Base-by-base conservation (phyloP, 2,329 filamentous ascomycete genomes). In the Dothideomycetes sp. region DNA sequence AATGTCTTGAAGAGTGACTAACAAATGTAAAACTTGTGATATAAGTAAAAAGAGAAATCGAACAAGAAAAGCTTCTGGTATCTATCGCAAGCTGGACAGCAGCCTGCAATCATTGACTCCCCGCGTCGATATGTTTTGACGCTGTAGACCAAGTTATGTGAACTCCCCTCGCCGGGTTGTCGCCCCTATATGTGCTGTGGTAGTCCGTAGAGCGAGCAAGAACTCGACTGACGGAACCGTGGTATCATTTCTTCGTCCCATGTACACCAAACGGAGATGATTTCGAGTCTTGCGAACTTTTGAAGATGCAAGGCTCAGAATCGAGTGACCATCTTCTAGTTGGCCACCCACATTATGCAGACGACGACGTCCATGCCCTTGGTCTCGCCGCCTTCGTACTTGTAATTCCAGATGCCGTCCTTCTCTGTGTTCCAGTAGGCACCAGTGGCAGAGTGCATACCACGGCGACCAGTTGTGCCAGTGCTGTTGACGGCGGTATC, bases 361-460 rank as follows among this genome's bases (percentile, higher is more conserved):
- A 71, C 62, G 28, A 72, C 68, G 44, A 71, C 64, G 48, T 71
- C 68, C 64, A 72, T 69, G 40, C 69, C 69, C 58, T 65, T 69
- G 43, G 57, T 62, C 53, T 69, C 67, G 1, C 62, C 68, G 11
- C 64, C 67, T 53, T 87, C 82, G 60, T 80, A 89, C 70, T 91
- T 91, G 69, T 82, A 87, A 53, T 78, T 86, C 82, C 82, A 91
- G 75, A 88, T 88, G 52, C 84, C 84, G 57, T 91, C 84, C 64
- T 82, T 85, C 68, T 87, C 84, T 66, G 87, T 84, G 63, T 91
- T 86, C 84, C 84, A 91, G 71, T 82, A 91, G 23, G 84, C 85
- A 34, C 84, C 84, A 31, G 82, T 84, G 16, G 84, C 84, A 61
- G 78, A 83, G 69, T 91, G 84, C 84, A 91, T 91, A 49, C 91